phyloP scores from a whole-genome alignment of 2,329 filamentous ascomycete species.

The Penicillium sclerotigenum region DNA sequence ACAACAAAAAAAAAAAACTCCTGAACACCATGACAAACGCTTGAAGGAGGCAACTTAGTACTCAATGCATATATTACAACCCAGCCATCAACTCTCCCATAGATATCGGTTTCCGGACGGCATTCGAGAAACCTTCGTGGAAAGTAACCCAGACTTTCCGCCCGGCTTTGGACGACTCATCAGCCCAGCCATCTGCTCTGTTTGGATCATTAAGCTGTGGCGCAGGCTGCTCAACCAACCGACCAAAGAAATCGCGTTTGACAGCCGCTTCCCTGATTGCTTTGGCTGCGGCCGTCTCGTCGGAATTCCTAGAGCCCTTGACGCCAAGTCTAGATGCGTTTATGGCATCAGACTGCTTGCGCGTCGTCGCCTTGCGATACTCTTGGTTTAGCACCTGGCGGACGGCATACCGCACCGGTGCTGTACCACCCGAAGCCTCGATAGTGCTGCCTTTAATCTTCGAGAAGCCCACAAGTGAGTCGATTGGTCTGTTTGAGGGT shows the following conservation, averaged over 20 bases:
- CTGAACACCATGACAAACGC: constrained; percentile 2
- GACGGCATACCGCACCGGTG: constrained; percentile 84
- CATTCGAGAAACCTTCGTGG: constrained; percentile 88
- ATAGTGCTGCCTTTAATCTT: constrained; percentile 43
- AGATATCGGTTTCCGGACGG: constrained; percentile 82
- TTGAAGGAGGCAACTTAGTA: neutral
- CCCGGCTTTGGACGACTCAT: constrained; percentile 41
- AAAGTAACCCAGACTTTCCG: constrained; percentile 80
- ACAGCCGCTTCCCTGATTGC: constrained; percentile 40
- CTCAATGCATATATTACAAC: constrained; percentile 24
- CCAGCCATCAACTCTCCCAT: constrained; percentile 69
- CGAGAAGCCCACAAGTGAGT: constrained; percentile 67
- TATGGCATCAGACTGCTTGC: constrained; percentile 62
- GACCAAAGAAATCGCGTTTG: constrained; percentile 83
- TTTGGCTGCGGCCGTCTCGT: constrained; percentile 28
- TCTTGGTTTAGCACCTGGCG: constrained; percentile 92
- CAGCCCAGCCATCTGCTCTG: constrained; percentile 24
- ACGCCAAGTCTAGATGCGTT: constrained; percentile 32
- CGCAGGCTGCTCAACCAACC: constrained; percentile 56
- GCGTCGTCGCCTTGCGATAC: constrained; percentile 67
- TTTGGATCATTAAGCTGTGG: constrained; percentile 39
- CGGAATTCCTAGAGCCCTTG: constrained; percentile 11
- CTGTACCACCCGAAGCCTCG: constrained; percentile 53
- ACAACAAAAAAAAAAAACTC: neutral
- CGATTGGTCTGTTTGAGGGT: constrained; percentile 56